Percentiles rank a stretch among this genome's conserved stretches.
Conservation (phyloP, 345 rosid species). For the Bruguiera gymnorhiza region DNA sequence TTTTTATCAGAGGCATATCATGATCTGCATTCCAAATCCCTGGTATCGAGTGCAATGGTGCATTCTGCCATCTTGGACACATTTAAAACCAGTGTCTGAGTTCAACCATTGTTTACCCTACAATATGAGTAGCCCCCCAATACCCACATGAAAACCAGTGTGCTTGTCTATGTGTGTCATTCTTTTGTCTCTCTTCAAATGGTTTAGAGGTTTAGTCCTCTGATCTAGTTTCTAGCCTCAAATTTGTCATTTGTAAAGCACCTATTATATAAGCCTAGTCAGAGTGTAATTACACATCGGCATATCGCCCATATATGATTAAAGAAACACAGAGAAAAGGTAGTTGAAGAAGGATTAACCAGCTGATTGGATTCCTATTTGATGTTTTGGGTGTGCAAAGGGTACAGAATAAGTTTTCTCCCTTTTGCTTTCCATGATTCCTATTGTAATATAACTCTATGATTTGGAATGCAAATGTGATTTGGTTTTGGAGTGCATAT, state of each 20-base stretch:
- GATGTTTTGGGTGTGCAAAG: constrained; percentile 43
- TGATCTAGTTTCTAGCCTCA: constrained; percentile 43
- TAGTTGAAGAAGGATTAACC: constrained; percentile 48
- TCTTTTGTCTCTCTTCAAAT: constrained; percentile 43
- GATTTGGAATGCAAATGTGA: constrained; percentile 44
- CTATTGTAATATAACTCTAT: constrained; percentile 47
- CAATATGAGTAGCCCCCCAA: constrained; percentile 29
- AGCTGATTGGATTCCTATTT: constrained; percentile 38
- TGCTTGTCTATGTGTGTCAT: constrained; percentile 47
- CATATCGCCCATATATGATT: constrained; percentile 52
- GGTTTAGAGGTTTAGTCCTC: constrained; percentile 33
- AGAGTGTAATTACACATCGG: constrained; percentile 63
- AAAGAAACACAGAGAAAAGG: constrained; percentile 14
- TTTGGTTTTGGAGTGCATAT: constrained; percentile 53
- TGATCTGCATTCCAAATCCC: constrained; percentile 58
- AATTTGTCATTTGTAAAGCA: constrained; percentile 61
- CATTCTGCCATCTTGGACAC: constrained; percentile 68
- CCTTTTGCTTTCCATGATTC: constrained; percentile 26
- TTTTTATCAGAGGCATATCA: constrained; percentile 62
- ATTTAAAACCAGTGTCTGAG: constrained; percentile 43
- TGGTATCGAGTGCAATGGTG: constrained; percentile 58
- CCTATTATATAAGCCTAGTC: constrained; percentile 33
- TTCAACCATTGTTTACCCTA: constrained; percentile 15
- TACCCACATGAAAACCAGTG: constrained; percentile 35
- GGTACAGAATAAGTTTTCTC: constrained; percentile 49